Base-by-base conservation (phyloP, 805 yeast species). In the Myxozyma neotropica region DNA sequence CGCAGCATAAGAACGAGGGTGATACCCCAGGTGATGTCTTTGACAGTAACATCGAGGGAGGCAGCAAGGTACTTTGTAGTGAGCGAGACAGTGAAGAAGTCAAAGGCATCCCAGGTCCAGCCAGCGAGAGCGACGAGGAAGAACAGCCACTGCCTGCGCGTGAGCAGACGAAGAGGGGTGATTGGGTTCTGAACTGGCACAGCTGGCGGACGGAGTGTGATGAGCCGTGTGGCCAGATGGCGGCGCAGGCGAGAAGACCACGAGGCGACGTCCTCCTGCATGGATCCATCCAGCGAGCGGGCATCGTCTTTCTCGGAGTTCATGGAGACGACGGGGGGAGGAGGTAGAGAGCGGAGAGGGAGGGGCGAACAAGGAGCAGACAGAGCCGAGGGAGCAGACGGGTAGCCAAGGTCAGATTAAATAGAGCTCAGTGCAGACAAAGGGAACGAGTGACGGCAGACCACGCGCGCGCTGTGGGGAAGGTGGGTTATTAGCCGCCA, bases 81-180 rank as follows among this genome's bases (percentile, higher is more conserved):
- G 49, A 85, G 77, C 12, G 87, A 80, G 8, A 84, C 85, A 29
- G 82, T 74, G 69, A 87, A 87, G 73, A 84, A 87, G 67, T 86
- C 91, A 71, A 86, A 80, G 2, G 89, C 85, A 67, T 86, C 92
- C 80, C 85, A 78, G 2, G 87, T 78, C 91, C 92, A 87, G 35
- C 84, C 87, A 35, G 74, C 70, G 66, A 83, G 81, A 1, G 88
- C 89, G 68, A 84, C 76, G 24, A 77, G 67, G 68, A 86, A 84
- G 59, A 80, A 81, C 59, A 79, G 77, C 88, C 90, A 86, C 67
- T 85, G 86, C 59, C 71, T 76, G 56, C 77, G 71, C 38, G 76
- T 77, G 68, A 87, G 76, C 63, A 72, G 71, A 10, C 72, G 71
- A 26, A 87, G 74, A 27, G 83, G 82, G 1, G 84, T 83, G 61